phyloP scores from a whole-genome alignment of 2,329 filamentous ascomycete species.

The Fusarium luffae region DNA sequence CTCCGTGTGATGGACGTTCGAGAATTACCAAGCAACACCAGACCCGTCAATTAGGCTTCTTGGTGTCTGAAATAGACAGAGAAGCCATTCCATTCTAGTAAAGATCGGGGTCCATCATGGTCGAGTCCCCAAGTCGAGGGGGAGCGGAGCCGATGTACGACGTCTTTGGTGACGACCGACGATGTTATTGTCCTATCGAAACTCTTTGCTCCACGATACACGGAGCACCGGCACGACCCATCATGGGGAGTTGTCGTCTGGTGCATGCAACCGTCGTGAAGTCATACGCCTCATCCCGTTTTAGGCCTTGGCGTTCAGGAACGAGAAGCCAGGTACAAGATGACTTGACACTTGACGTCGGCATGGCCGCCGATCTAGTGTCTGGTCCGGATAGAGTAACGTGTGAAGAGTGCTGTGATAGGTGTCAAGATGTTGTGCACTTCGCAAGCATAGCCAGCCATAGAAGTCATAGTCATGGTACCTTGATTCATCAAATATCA shows the following conservation, averaged over 20 bases:
- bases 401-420: neutral
- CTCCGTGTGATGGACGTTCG: neutral
- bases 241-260: neutral
- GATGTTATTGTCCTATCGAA: slow-evolving; percentile 6
- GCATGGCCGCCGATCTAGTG: slow-evolving; percentile 3
- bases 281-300: neutral
- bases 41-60: neutral
- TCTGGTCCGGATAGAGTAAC: slow-evolving; percentile 25
- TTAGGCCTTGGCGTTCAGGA: slow-evolving; percentile 6
- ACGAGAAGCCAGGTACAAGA: neutral
- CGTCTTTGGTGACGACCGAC: slow-evolving; percentile 13
- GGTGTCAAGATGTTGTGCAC: neutral
- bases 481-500: neutral
- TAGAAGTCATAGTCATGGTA: neutral
- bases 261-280: slow-evolving; percentile 7
- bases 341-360: slow-evolving; percentile 9
- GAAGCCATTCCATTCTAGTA: neutral
- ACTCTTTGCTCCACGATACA: neutral
- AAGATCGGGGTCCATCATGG: neutral
- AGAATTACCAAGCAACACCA: neutral
- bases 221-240: neutral
- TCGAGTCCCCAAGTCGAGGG: neutral
- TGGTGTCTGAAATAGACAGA: neutral
- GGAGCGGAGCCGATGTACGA: slow-evolving; percentile 1
- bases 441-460: neutral